Percentiles rank a stretch among this genome's conserved stretches.
These are phyloP conservation scores for Solioccasus polychromus DNA, from an alignment of 768 basidiomycete species.

Conservation along the genomic window DNA sequence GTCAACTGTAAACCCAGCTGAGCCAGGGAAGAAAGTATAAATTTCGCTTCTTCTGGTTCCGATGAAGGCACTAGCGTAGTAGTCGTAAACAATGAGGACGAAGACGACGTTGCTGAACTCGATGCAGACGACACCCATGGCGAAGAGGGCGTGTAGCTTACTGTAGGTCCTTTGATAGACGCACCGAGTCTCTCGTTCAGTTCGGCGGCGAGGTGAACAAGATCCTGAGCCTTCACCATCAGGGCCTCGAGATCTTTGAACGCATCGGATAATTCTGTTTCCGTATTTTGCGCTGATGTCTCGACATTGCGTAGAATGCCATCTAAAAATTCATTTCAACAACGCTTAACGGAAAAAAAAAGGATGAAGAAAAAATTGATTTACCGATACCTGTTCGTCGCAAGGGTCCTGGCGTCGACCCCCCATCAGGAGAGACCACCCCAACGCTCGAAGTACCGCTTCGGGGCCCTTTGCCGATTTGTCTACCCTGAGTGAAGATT, in stretches of 20 bases:
- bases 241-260: constrained; percentile 86
- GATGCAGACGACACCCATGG: constrained; percentile 19
- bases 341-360: not conserved
- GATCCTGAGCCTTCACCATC: constrained; percentile 88
- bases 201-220: constrained; percentile 87
- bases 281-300: constrained; percentile 57
- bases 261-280: constrained; percentile 68
- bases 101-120: constrained; percentile 20
- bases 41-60: constrained; percentile 80
- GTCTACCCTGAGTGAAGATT: constrained; percentile 25
- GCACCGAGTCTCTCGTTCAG: constrained; percentile 79
- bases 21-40: constrained; percentile 86
- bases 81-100: constrained; percentile 21
- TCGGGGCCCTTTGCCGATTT: constrained; percentile 21
- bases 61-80: constrained; percentile 38
- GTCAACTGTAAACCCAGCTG: constrained; percentile 81
- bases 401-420: constrained; percentile 11
- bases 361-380: not conserved
- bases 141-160: constrained; percentile 3
- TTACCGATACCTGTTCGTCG: constrained; percentile 31
- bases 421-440: constrained; percentile 13
- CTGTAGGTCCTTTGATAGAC: constrained; percentile 15
- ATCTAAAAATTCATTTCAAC: constrained; percentile 43
- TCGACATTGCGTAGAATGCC: constrained; percentile 81
- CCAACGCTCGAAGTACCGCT: constrained; percentile 24